Conservation (phyloP, 805 yeast genomes). For the Wickerhamiella australiensis region DNA sequence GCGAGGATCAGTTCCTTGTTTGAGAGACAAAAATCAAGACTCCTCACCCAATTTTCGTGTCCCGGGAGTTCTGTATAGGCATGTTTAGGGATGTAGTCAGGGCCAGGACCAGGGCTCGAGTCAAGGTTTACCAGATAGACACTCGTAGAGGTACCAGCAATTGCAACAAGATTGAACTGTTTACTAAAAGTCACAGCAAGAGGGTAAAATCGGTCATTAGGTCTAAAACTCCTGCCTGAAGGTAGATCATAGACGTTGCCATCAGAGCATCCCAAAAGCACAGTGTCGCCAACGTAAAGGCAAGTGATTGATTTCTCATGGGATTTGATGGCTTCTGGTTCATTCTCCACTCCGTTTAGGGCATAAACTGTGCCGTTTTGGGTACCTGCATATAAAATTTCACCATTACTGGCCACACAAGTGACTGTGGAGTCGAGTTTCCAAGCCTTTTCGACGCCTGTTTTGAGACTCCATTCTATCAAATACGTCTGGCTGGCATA, state of each 20-base stretch:
- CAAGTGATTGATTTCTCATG: slow-evolving; percentile 46
- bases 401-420: slow-evolving; percentile 61
- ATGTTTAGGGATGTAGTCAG: too few relatives aligned
- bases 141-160: slow-evolving; percentile 30
- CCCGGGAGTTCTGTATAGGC: slow-evolving; percentile 45
- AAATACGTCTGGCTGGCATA: slow-evolving; percentile 11
- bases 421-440: slow-evolving; percentile 38
- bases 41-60: slow-evolving; percentile 93
- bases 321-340: slow-evolving; percentile 45
- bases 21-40: slow-evolving; percentile 47
- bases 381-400: slow-evolving; percentile 62
- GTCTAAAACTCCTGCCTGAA: not conserved
- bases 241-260: slow-evolving; percentile 22
- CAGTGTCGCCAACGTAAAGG: slow-evolving; percentile 37
- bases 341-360: slow-evolving; percentile 35
- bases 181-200: slow-evolving; percentile 9
- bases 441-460: slow-evolving; percentile 9
- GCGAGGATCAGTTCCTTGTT: slow-evolving; percentile 54
- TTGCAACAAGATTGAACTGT: slow-evolving; percentile 20
- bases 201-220: slow-evolving; percentile 8
- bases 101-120: not conserved
- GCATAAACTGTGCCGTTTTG: slow-evolving; percentile 23
- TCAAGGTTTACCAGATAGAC: slow-evolving; percentile 39
- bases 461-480: slow-evolving; percentile 1
- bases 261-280: slow-evolving; percentile 63